Evolutionary conservation across 2,329 filamentous ascomycete genomes (phyloP).

Genomic region (Penicillium sp.): DNA sequence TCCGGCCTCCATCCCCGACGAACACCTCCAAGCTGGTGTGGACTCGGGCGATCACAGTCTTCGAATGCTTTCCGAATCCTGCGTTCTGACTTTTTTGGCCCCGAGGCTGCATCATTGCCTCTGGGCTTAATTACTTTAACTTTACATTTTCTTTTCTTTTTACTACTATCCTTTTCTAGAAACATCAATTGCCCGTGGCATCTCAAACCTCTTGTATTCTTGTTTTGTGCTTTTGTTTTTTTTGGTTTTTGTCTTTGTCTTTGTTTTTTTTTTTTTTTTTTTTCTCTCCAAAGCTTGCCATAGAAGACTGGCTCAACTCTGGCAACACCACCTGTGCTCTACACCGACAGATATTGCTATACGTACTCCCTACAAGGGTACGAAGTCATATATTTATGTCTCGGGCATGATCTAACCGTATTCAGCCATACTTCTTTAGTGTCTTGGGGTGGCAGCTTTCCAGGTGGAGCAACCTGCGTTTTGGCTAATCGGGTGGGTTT

Average conservation of each 20-base stretch:
- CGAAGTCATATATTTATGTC: not conserved
- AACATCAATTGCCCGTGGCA: not conserved
- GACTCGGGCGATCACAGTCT: conserved; percentile 4
- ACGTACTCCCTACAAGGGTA: not conserved
- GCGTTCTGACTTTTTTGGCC: not conserved
- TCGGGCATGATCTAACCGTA: conserved; percentile 1
- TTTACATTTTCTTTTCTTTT: not conserved
- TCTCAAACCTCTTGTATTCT: not conserved
- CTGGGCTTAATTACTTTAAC: not conserved
- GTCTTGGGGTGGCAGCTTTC: conserved; percentile 30
- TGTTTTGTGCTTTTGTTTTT: not conserved
- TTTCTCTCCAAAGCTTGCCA: not conserved
- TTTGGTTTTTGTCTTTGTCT: no score
- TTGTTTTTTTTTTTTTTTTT: not conserved
- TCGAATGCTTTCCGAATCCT: not conserved
- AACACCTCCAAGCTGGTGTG: conserved; percentile 19
- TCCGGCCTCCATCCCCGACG: conserved; percentile 11
- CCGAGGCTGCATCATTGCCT: not conserved
- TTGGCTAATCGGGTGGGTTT: conserved; percentile 33
- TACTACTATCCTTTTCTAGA: not conserved
- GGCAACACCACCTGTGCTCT: not conserved
- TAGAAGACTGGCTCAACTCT: not conserved
- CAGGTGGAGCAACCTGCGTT: conserved; percentile 27
- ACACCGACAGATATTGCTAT: not conserved
- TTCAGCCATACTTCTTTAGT: conserved; percentile 12